phyloP scores from a whole-genome alignment of 2,329 filamentous ascomycete species.

The Cladorrhinum sp. region DNA sequence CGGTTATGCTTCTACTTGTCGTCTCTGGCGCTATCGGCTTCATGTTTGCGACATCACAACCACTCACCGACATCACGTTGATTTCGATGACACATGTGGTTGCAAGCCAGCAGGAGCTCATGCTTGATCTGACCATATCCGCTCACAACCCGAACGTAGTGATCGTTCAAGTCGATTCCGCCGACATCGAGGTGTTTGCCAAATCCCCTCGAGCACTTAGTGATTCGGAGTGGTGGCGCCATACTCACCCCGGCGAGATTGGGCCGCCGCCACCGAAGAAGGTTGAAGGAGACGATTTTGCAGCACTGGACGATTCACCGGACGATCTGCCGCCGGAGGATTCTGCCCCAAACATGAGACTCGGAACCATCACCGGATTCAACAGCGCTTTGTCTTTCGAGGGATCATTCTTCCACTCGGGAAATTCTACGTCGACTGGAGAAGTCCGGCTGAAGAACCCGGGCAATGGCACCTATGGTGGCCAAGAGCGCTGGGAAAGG shows the following conservation, averaged over 20 bases:
- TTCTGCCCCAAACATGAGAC: constrained; percentile 75
- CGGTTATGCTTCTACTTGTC: constrained; percentile 74
- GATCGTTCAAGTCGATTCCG: constrained; percentile 77
- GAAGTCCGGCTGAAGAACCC: constrained; percentile 79
- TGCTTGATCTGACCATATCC: constrained; percentile 84
- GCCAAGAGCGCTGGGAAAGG: constrained; percentile 82
- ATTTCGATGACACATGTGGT: constrained; percentile 83
- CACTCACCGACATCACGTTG: constrained; percentile 74
- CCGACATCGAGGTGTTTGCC: constrained; percentile 90
- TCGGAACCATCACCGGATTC: constrained; percentile 84
- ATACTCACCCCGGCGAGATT: constrained; percentile 35
- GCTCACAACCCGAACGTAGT: constrained; percentile 93
- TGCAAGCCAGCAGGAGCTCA: constrained; percentile 89
- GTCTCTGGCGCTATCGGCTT: constrained; percentile 84
- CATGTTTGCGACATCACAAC: constrained; percentile 87
- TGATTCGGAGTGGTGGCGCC: constrained; percentile 59
- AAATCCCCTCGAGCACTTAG: constrained; percentile 86
- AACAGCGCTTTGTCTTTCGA: constrained; percentile 88
- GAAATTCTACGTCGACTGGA: constrained; percentile 69
- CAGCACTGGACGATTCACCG: constrained; percentile 34
- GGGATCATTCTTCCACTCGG: constrained; percentile 78
- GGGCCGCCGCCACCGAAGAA: constrained; percentile 17
- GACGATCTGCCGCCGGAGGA: constrained; percentile 46
- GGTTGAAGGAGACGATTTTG: background rate
- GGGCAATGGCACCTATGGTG: constrained; percentile 84